These are phyloP conservation scores for Fonsecaea pedrosoi DNA, from an alignment of 2,329 filamentous ascomycete genomes.

Conservation along the genomic window DNA sequence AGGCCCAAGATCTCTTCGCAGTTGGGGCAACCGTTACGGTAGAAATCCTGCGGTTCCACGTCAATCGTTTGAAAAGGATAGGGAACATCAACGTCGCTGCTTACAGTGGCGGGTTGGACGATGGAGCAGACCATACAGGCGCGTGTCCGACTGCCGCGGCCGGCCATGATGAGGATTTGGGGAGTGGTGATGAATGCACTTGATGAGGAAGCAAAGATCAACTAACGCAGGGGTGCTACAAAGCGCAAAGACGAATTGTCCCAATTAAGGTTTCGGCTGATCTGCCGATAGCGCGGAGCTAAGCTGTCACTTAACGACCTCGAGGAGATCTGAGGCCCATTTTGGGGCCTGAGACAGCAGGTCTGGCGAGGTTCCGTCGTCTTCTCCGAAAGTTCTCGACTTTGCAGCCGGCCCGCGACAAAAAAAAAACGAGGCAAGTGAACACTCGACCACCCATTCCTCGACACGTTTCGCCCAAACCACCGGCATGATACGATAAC, in stretches of 20 bases:
- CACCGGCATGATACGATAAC: conserved; percentile 30
- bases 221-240: background rate
- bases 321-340: background rate
- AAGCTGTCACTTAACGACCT: background rate
- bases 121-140: conserved; percentile 99
- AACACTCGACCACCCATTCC: conserved; percentile 23
- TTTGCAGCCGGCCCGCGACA: conserved; percentile 10
- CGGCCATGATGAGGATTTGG: conserved; percentile 46
- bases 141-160: conserved; percentile 78
- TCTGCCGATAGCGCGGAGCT: conserved; percentile 19
- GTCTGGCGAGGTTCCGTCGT: conserved; percentile 6
- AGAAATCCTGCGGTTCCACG: conserved; percentile 71
- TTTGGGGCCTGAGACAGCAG: background rate
- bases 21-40: conserved; percentile 88
- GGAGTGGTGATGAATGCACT: conserved; percentile 7
- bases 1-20: conserved; percentile 93
- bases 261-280: conserved; percentile 28
- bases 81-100: conserved; percentile 41
- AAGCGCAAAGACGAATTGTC: background rate
- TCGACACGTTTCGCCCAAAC: background rate
- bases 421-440: conserved; percentile 17
- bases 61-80: conserved; percentile 7
- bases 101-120: conserved; percentile 79
- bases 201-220: background rate
- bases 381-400: conserved; percentile 22